Conservation (phyloP, 2,329 filamentous ascomycete genomes). For the Stagonosporopsis chrysanthemi region DNA sequence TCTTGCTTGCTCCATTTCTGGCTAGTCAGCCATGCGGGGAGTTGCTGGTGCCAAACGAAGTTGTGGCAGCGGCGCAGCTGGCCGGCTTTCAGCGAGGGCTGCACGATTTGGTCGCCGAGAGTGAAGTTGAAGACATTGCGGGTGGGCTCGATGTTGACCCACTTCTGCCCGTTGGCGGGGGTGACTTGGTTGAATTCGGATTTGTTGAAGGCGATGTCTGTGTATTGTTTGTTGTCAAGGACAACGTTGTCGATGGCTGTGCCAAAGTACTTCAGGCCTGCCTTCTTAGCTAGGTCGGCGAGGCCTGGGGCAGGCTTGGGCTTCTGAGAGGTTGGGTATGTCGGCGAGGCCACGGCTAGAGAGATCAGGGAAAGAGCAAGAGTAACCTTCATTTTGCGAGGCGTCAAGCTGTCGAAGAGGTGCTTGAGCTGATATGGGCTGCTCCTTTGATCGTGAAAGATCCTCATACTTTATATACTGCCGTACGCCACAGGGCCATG, state of each 20-base stretch:
- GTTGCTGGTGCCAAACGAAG: conserved; percentile 62
- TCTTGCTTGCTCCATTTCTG: conserved; percentile 65
- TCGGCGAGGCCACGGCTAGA: conserved; percentile 29
- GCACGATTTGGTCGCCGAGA: conserved; percentile 60
- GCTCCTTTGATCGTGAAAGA: not conserved
- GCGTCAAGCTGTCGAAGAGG: too few relatives aligned
- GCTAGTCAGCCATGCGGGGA: conserved; percentile 61
- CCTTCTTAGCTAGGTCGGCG: conserved; percentile 62
- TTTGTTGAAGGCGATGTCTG: conserved; percentile 61
- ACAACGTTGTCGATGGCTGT: conserved; percentile 65
- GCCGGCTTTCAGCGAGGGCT: conserved; percentile 50
- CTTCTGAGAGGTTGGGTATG: conserved; percentile 13
- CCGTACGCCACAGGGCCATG: not conserved
- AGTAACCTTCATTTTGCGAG: conserved; percentile 37
- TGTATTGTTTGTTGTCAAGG: conserved; percentile 61
- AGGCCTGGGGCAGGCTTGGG: conserved; percentile 47
- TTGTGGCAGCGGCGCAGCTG: conserved; percentile 69
- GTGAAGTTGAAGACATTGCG: conserved; percentile 66
- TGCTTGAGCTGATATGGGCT: conserved; percentile 1
- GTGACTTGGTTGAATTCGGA: conserved; percentile 71
- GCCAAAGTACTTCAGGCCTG: conserved; percentile 64
- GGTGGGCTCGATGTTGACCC: conserved; percentile 67
- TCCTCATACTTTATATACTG: conserved; percentile 3
- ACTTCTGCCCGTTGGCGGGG: conserved; percentile 70
- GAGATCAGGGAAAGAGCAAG: conserved; percentile 27